Percentiles rank a stretch among this genome's conserved stretches.
phyloP scores from a whole-genome alignment of 768 basidiomycete genomes.

The Mycena venus region DNA sequence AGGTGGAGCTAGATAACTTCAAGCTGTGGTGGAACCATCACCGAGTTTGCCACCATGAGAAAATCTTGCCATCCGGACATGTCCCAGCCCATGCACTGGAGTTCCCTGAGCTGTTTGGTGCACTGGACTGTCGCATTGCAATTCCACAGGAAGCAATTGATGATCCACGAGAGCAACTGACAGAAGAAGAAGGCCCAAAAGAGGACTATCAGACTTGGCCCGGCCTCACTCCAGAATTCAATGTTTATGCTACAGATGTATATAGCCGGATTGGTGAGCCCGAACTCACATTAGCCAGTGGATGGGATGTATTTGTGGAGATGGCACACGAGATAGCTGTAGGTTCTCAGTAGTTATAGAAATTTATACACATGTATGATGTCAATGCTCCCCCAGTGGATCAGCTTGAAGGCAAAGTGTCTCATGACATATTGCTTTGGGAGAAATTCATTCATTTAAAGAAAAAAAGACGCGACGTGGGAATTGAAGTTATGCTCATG shows the following conservation, averaged over 20 bases:
- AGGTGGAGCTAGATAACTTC: neutral
- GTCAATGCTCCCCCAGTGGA: no score
- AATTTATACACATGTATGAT: neutral
- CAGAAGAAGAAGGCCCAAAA: neutral
- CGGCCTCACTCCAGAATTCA: neutral
- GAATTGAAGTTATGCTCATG: no score
- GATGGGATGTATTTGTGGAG: neutral
- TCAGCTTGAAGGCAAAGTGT: no score
- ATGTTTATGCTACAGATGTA: neutral
- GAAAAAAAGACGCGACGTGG: no score
- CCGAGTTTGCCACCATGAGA: neutral
- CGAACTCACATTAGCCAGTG: no score
- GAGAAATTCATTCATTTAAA: no score
- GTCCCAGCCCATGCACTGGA: neutral
- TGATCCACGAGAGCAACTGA: neutral
- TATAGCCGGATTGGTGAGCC: no score
- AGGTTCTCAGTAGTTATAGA: neutral
- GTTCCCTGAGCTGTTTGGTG: neutral
- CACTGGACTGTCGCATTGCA: neutral
- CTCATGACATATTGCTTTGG: no score
- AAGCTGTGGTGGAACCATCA: neutral
- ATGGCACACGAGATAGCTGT: neutral
- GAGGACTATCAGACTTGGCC: neutral
- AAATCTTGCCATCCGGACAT: neutral
- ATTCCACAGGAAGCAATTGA: neutral